phyloP scores from a whole-genome alignment of 2,329 filamentous ascomycete species.

The Pyrenophora graminea region DNA sequence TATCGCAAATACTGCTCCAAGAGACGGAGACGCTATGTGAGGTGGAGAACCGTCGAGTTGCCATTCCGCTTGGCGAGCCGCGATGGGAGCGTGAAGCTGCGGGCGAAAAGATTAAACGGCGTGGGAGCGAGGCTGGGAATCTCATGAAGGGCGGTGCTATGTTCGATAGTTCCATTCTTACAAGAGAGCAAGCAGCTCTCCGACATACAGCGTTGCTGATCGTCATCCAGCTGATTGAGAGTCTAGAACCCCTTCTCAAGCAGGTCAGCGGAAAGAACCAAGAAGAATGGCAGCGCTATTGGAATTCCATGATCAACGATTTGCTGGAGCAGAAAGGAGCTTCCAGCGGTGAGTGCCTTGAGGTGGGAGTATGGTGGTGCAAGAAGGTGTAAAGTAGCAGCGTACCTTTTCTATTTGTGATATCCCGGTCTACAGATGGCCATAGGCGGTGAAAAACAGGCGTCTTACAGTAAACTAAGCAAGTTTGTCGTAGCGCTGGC shows the following conservation, averaged over 20 bases:
- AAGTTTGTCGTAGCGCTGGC: slow-evolving; percentile 71
- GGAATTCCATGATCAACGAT: slow-evolving; percentile 83
- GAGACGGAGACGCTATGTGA: slow-evolving; percentile 74
- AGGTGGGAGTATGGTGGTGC: slow-evolving; percentile 68
- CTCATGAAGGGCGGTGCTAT: slow-evolving; percentile 40
- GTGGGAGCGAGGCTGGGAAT: slow-evolving; percentile 57
- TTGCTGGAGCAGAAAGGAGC: slow-evolving; percentile 78
- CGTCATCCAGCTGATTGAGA: slow-evolving; percentile 81
- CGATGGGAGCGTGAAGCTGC: slow-evolving; percentile 80
- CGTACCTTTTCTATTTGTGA: slow-evolving; percentile 33
- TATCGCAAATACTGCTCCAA: slow-evolving; percentile 77
- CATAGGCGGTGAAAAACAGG: slow-evolving; percentile 10
- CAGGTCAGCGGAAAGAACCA: slow-evolving; percentile 84
- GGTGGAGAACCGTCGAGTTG: slow-evolving; percentile 74
- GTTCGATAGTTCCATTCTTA: slow-evolving; percentile 58
- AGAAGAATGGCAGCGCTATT: slow-evolving; percentile 92
- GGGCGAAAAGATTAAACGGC: slow-evolving; percentile 51
- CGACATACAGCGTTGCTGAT: slow-evolving; percentile 79
- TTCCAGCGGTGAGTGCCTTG: slow-evolving; percentile 81
- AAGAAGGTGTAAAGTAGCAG: slow-evolving; percentile 53
- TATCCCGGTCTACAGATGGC: slow-evolving; percentile 26
- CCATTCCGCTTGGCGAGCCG: slow-evolving; percentile 83
- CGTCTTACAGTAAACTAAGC: slow-evolving; percentile 16
- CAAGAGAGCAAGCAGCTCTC: slow-evolving; percentile 71
- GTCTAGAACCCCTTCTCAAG: slow-evolving; percentile 78